These are phyloP conservation scores for Penicillium chermesinum DNA, from an alignment of 495 filamentous ascomycete species.

Conservation along the genomic window DNA sequence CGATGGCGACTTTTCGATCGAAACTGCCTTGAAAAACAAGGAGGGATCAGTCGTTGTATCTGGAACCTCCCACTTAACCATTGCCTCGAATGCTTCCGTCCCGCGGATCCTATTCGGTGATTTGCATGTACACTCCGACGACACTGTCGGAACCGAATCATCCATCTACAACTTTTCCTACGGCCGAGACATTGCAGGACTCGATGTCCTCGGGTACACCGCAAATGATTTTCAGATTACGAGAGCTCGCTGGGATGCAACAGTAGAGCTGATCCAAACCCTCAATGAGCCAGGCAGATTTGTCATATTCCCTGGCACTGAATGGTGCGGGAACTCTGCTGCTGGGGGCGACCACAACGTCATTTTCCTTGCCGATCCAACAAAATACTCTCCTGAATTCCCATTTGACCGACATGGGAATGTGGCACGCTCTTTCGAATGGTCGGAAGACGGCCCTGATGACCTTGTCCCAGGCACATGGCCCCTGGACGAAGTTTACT, in stretches of 20 bases:
- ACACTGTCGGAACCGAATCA: constrained; percentile 23
- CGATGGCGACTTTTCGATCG: constrained; percentile 7
- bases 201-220: constrained; percentile 26
- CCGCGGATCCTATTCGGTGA: constrained; percentile 20
- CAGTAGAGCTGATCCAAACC: constrained; percentile 11
- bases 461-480: constrained; percentile 17
- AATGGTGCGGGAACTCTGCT: constrained; percentile 20
- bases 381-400: constrained; percentile 12
- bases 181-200: constrained; percentile 17
- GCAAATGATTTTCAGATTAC: constrained; percentile 31
- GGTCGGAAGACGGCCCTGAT: constrained; percentile 17
- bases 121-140: constrained; percentile 25
- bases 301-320: constrained; percentile 17
- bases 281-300: constrained; percentile 19
- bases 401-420: constrained; percentile 17
- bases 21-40: constrained; percentile 1
- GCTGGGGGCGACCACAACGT: constrained; percentile 22
- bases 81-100: constrained; percentile 6
- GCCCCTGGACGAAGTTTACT: constrained; percentile 19
- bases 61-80: constrained; percentile 1
- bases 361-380: constrained; percentile 12
- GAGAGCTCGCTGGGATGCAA: constrained; percentile 18
- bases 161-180: constrained; percentile 24
- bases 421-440: constrained; percentile 19
- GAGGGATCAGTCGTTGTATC: background rate